Evolutionary conservation across 345 rosid species (phyloP), one percentile per base, ranked within the genome.

Genomic region (Salix exigua): DNA sequence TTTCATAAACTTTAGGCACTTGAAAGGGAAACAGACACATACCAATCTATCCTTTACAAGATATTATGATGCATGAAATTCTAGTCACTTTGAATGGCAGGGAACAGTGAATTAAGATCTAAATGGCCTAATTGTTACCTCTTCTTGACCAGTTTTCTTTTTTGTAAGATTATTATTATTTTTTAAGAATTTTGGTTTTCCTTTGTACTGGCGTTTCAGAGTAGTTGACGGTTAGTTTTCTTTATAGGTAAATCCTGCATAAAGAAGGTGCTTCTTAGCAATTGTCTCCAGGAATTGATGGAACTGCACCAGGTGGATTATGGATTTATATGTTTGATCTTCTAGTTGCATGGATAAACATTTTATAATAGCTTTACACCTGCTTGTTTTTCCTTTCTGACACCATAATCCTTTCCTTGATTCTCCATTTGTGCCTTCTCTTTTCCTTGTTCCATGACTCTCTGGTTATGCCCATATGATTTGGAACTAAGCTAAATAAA

Each of bases 281-380:
- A 94, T 83, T 94, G 99, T 86, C 97, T 96, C 58, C 99, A 96
- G 85, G 98, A 96, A 85, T 90, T 94, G 73, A 96, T 96, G 99
- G 99, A 96, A 89, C 78, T 96, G 83, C 99, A 96, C 85, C 99
- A 96, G 97, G 99, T 94, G 80, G 48, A 26, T 38, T 61, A 64
- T 31, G 66, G 25, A 74, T 30, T 71, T 64, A 66, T 68, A 3
- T 50, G 62, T 71, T 73, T 70, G 67, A 76, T n/a, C n/a, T 50
- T 28, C 12, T 21, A 14, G 37, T 31, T 2, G 19, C 7, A 13
- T 70, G 40, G 11, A 12, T 44, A 37, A 46, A 38, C 63, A 19
- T 33, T 46, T 19, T 9, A 7, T 44, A 13, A 6, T n/a, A 26
- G 50, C 40, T 33, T 33, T 33, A 6, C 40, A 3, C 23, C 62